A percentile compares a stretch with the other conserved stretches of the same genome.
Evolutionary conservation across 352 stramenopile species (phyloP).

Genomic region (Elongisporangium anandrum): DNA sequence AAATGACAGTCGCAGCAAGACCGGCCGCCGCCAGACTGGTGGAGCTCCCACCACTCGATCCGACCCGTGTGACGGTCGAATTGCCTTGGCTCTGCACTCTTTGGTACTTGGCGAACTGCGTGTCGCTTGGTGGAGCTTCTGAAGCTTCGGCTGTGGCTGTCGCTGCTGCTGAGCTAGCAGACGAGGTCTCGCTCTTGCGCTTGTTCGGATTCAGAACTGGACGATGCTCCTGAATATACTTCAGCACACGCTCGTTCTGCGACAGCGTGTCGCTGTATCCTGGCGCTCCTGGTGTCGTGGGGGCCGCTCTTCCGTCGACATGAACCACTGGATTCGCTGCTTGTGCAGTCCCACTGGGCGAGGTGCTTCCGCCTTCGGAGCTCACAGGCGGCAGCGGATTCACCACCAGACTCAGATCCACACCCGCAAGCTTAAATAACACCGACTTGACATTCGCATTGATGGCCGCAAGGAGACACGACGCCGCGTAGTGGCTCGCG

Average conservation of each 20-base stretch:
- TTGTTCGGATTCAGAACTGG: conserved; percentile 30
- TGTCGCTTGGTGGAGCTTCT: background rate
- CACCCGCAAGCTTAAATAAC: conserved; percentile 75
- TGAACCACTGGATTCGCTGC: background rate
- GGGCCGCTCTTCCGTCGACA: background rate
- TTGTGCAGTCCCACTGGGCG: background rate
- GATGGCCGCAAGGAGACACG: conserved; percentile 67
- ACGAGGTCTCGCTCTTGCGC: conserved; percentile 32
- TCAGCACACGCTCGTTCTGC: conserved; percentile 54
- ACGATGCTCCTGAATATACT: conserved; percentile 38
- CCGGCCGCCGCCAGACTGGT: background rate
- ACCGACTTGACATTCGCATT: conserved; percentile 59
- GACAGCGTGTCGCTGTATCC: conserved; percentile 35
- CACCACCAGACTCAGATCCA: conserved; percentile 56
- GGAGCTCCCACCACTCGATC: background rate
- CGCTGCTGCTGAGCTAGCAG: conserved; percentile 9
- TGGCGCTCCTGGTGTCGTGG: background rate
- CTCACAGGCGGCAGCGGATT: conserved; percentile 10
- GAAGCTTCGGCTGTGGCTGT: conserved; percentile 2
- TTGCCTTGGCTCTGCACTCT: background rate
- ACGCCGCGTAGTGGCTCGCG: conserved; percentile 70
- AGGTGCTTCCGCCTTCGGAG: background rate
- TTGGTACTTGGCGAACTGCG: background rate
- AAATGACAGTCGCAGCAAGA: background rate
- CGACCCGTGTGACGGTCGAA: background rate